These are phyloP conservation scores for Tricholoma furcatifolium DNA, from an alignment of 768 basidiomycete genomes.

Conservation along the genomic window DNA sequence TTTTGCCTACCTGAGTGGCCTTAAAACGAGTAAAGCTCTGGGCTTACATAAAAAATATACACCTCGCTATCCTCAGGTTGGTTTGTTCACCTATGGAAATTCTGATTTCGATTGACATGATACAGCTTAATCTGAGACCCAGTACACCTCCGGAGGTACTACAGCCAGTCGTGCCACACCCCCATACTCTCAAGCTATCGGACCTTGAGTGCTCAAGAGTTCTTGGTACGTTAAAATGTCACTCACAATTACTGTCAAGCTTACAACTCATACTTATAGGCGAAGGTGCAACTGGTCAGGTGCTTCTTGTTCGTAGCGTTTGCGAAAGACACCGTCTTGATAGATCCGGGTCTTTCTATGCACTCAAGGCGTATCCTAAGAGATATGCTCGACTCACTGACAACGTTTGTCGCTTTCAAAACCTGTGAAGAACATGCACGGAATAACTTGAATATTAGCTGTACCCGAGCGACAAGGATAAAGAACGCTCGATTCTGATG, in stretches of 20 bases:
- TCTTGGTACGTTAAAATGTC: constrained; percentile 30
- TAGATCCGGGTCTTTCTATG: constrained; percentile 36
- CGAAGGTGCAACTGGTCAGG: constrained; percentile 38
- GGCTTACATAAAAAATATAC: background rate
- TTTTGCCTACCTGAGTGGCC: background rate
- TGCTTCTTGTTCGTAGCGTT: constrained; percentile 39
- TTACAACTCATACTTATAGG: constrained; percentile 28
- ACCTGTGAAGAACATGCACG: background rate
- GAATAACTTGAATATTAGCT: constrained; percentile 14
- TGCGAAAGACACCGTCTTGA: constrained; percentile 30
- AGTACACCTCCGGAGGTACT: constrained; percentile 7
- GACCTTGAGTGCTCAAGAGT: constrained; percentile 43
- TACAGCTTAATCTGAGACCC: constrained; percentile 4
- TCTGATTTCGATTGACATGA: background rate
- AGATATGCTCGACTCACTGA: constrained; percentile 29
- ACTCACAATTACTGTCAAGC: too few relatives aligned
- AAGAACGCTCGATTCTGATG: constrained; percentile 41
- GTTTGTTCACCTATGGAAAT: background rate
- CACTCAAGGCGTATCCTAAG: constrained; percentile 44
- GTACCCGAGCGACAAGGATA: constrained; percentile 29
- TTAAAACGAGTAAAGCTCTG: background rate
- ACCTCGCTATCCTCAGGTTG: background rate
- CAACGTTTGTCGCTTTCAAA: constrained; percentile 2
- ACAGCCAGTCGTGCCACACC: constrained; percentile 33
- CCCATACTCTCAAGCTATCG: constrained; percentile 30